Conservation (phyloP, 176 grass and related monocot genomes). For the Triticum urartu region DNA sequence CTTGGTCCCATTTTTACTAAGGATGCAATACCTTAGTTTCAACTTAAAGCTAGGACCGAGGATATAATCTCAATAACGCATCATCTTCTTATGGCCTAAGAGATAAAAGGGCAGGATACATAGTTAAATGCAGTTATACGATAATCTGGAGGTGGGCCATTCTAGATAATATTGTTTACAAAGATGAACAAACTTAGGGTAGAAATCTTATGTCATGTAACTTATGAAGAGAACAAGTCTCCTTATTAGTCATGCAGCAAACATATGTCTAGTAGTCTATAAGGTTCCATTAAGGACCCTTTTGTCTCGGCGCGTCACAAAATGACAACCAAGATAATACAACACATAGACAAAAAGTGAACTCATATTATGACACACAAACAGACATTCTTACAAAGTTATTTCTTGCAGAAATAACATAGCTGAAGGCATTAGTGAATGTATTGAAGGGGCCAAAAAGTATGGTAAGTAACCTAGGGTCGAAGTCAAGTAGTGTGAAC, state of each 20-base stretch:
- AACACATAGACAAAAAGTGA: background rate
- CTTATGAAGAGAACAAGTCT: conserved; percentile 3
- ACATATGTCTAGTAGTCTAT: background rate
- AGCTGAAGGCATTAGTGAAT: background rate
- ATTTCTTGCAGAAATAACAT: background rate
- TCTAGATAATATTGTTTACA: conserved; percentile 2
- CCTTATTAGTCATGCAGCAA: background rate
- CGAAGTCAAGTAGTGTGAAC: background rate
- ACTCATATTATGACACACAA: background rate
- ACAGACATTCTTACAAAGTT: background rate
- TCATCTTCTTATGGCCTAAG: conserved; percentile 15
- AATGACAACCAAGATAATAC: background rate
- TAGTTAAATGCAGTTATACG: conserved; percentile 1
- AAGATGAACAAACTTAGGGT: background rate
- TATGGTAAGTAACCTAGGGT: background rate
- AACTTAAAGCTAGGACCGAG: background rate
- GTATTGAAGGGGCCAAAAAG: background rate
- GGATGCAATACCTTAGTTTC: background rate
- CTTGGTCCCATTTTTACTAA: conserved; percentile 10
- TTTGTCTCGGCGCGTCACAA: background rate
- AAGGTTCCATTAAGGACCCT: background rate
- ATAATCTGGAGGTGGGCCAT: background rate
- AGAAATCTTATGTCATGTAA: background rate
- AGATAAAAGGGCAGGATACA: background rate
- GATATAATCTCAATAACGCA: background rate